Conservation (phyloP, 2,329 filamentous ascomycete species). For the Fusarium kyushuense region DNA sequence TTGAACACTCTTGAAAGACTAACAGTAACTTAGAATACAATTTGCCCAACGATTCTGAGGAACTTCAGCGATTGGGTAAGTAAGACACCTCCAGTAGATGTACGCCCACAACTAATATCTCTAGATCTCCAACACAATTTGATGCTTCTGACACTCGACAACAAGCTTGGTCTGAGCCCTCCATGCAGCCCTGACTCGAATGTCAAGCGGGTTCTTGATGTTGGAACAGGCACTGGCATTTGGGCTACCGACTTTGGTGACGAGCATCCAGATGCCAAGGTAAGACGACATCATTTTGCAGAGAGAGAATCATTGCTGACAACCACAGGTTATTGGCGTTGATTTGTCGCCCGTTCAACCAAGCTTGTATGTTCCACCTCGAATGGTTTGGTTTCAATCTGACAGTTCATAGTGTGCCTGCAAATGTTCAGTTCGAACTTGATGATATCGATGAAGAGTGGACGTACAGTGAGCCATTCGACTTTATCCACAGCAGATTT, state of each 20-base stretch:
- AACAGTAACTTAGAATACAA: conserved; percentile 14
- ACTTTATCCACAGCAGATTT: conserved; percentile 27
- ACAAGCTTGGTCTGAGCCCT: conserved; percentile 25
- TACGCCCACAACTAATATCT: accelerated
- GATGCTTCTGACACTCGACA: conserved; percentile 14
- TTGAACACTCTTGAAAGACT: neutral
- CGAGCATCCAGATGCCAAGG: conserved; percentile 13
- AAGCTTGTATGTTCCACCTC: neutral
- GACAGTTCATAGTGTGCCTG: conserved; percentile 2
- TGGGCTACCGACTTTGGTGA: conserved; percentile 29
- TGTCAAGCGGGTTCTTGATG: conserved; percentile 16
- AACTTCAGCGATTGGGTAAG: conserved; percentile 19
- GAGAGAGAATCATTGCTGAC: neutral
- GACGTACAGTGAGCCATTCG: conserved; percentile 15
- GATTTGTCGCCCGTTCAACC: conserved; percentile 24
- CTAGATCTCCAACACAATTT: conserved; percentile 24
- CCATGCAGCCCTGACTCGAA: neutral
- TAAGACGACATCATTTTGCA: too few relatives aligned
- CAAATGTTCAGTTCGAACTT: conserved; percentile 20
- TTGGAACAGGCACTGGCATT: conserved; percentile 26
- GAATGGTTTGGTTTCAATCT: neutral
- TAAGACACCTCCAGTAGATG: accelerated
- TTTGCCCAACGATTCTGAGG: conserved; percentile 19
- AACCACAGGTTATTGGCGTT: conserved; percentile 11
- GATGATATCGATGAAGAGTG: conserved; percentile 32